These are phyloP conservation scores for Blastosporella zonata DNA, from an alignment of 1,284 basidiomycete genomes.

Conservation along the genomic window DNA sequence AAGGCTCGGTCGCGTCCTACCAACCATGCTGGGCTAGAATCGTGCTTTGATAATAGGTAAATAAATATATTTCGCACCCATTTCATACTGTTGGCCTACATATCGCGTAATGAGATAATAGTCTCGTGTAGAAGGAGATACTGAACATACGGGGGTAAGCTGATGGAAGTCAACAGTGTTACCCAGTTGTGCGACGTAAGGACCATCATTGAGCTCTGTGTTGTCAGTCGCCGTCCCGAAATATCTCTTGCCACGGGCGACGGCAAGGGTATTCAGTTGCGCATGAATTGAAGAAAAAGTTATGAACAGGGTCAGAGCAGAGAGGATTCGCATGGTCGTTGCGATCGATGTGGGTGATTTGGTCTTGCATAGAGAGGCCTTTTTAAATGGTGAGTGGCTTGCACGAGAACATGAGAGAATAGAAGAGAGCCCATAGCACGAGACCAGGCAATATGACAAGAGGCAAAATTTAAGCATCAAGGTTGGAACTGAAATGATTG, in stretches of 20 bases:
- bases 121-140: too few species aligned
- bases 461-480: not conserved
- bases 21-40: not conserved
- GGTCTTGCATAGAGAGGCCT: not conserved
- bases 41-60: too few species aligned
- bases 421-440: not conserved
- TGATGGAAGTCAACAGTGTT: constrained; percentile 45
- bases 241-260: constrained; percentile 39
- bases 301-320: not conserved
- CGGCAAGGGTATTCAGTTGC: constrained; percentile 1
- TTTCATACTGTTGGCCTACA: constrained; percentile 47
- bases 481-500: too few species aligned
- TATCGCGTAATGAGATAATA: not conserved
- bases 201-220: constrained; percentile 42
- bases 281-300: not conserved
- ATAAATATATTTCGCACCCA: constrained; percentile 38
- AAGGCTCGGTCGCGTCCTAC: constrained; percentile 54
- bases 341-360: not conserved
- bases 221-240: constrained; percentile 61
- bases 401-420: not conserved
- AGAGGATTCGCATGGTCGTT: not conserved
- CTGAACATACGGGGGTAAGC: constrained; percentile 39
- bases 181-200: constrained; percentile 40
- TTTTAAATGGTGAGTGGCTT: not conserved
- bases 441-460: not conserved